Evolutionary conservation across 345 rosid species (phyloP).

Genomic region (Passiflora organensis): DNA sequence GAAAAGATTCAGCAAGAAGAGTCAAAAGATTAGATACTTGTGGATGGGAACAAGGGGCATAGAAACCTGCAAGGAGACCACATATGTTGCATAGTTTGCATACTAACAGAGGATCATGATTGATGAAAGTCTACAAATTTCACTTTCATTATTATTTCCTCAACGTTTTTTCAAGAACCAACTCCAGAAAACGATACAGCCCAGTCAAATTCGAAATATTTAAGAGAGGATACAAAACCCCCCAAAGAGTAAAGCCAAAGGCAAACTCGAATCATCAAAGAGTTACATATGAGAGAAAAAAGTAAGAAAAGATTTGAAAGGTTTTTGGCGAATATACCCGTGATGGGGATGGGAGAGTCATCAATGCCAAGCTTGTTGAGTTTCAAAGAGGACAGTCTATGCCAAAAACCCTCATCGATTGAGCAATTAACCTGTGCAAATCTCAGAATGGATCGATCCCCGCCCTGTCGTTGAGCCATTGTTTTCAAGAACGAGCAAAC

Average conservation of each 20-base stretch:
- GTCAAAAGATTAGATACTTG: slow-evolving; percentile 71
- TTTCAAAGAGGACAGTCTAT: slow-evolving; percentile 71
- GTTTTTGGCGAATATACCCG: slow-evolving; percentile 37
- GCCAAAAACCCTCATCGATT: slow-evolving; percentile 96
- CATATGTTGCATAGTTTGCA: background rate
- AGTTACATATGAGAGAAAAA: background rate
- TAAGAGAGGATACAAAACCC: background rate
- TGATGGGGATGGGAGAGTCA: slow-evolving; percentile 76
- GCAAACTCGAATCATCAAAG: background rate
- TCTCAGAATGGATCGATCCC: slow-evolving; percentile 44
- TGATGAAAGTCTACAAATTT: too few relatives aligned
- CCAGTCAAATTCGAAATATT: background rate
- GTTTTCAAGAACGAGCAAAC: too few relatives aligned
- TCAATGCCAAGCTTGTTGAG: slow-evolving; percentile 84
- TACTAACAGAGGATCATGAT: too few relatives aligned
- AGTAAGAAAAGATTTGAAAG: too few relatives aligned
- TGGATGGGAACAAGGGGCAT: slow-evolving; percentile 80
- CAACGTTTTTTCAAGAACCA: too few relatives aligned
- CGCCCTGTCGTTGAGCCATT: slow-evolving; percentile 21
- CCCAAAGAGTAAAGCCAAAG: background rate
- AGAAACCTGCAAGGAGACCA: slow-evolving; percentile 46
- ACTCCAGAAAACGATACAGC: too few relatives aligned
- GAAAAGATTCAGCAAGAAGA: slow-evolving; percentile 69
- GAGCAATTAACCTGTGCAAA: slow-evolving; percentile 74
- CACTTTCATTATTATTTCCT: too few relatives aligned